Evolutionary conservation across 495 filamentous ascomycete species (phyloP).

Genomic region (Penicillium parvum): DNA sequence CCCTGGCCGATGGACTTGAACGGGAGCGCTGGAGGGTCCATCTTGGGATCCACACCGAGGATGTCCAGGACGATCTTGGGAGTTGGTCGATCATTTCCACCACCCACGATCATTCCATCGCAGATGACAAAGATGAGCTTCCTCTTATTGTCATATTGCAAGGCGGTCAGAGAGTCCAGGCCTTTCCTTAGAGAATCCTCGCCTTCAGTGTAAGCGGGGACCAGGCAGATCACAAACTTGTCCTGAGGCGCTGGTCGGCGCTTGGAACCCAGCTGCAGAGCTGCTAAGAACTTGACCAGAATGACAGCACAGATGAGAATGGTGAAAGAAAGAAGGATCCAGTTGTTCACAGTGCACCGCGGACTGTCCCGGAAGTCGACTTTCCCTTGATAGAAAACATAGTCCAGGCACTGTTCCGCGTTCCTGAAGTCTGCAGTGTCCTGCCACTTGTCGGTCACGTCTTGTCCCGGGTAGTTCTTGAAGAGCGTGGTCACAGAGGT

Average conservation of each 20-base stretch:
- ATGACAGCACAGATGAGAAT: conserved; percentile 77
- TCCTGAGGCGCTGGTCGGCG: conserved; percentile 86
- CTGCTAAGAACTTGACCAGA: conserved; percentile 84
- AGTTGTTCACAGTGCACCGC: conserved; percentile 85
- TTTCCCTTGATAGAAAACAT: conserved; percentile 77
- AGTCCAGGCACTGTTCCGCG: conserved; percentile 72
- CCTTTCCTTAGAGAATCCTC: conserved; percentile 91
- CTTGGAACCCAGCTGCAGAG: conserved; percentile 90
- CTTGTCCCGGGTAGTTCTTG: conserved; percentile 67
- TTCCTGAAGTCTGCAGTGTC: conserved; percentile 47
- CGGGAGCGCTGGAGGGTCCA: conserved; percentile 87
- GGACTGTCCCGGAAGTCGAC: conserved; percentile 77
- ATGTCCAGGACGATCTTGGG: conserved; percentile 97
- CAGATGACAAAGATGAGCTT: conserved; percentile 93
- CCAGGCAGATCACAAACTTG: conserved; percentile 97
- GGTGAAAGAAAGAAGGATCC: conserved; percentile 82
- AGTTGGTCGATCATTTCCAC: conserved; percentile 92
- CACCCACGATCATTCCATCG: conserved; percentile 95
- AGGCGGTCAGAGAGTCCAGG: conserved; percentile 86
- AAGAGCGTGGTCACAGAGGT: conserved; percentile 57
- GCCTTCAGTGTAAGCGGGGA: conserved; percentile 96
- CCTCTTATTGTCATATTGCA: conserved; percentile 97
- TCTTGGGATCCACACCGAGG: conserved; percentile 92
- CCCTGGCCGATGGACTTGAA: conserved; percentile 89
- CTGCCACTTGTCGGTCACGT: conserved; percentile 66